Evolutionary conservation across 345 rosid species (phyloP).

Genomic region (Garcia nutans): DNA sequence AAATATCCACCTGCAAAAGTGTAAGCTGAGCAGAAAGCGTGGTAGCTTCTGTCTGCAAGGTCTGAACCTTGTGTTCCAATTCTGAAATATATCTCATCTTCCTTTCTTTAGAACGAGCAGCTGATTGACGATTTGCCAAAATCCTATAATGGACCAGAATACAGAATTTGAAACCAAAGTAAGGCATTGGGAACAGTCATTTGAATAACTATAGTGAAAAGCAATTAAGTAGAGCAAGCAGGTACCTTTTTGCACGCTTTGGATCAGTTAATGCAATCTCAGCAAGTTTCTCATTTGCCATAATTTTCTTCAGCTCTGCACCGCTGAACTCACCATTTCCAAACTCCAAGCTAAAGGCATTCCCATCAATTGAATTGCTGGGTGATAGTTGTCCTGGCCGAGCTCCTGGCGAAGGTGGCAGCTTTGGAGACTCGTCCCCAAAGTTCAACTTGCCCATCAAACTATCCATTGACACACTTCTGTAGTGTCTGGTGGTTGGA

Average conservation of each 20-base stretch:
- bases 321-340: slow-evolving; percentile 86
- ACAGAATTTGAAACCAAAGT: background rate
- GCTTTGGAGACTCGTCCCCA: slow-evolving; percentile 69
- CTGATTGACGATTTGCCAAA: slow-evolving; percentile 91
- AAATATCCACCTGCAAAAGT: slow-evolving; percentile 63
- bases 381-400: slow-evolving; percentile 70
- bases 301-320: slow-evolving; percentile 84
- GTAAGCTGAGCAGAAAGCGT: slow-evolving; percentile 95
- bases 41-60: slow-evolving; percentile 94
- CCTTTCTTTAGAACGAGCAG: slow-evolving; percentile 95
- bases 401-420: slow-evolving; percentile 76
- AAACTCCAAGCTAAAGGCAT: slow-evolving; percentile 76
- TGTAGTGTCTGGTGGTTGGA: slow-evolving; percentile 65
- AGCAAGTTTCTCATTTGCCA: slow-evolving; percentile 89
- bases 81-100: slow-evolving; percentile 91
- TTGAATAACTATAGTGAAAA: background rate
- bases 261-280: slow-evolving; percentile 91
- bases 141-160: slow-evolving; percentile 46
- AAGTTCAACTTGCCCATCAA: slow-evolving; percentile 79
- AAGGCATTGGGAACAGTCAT: background rate
- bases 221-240: background rate
- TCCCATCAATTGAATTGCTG: slow-evolving; percentile 60
- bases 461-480: slow-evolving; percentile 96
- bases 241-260: slow-evolving; percentile 86
- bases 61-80: slow-evolving; percentile 95